Percentiles rank a stretch among this genome's conserved stretches.
These are phyloP conservation scores for Stemphylium lycopersici DNA, from an alignment of 2,329 filamentous ascomycete species.

Conservation along the genomic window DNA sequence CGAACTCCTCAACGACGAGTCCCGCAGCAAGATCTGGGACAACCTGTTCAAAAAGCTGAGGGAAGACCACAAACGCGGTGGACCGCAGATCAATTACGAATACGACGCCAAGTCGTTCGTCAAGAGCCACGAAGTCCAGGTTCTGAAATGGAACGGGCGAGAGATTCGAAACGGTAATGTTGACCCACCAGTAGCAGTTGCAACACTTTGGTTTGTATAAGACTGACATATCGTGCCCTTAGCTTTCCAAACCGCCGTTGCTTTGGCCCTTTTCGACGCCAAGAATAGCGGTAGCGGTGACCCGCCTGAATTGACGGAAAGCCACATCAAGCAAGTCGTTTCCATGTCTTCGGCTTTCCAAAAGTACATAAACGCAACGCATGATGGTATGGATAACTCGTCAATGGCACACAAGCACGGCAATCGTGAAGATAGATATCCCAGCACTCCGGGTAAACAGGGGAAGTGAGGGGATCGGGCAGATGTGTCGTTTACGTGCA, in stretches of 20 bases:
- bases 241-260: neutral
- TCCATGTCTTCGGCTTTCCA: slow-evolving; percentile 17
- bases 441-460: neutral
- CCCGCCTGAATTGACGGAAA: neutral
- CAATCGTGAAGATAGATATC: slow-evolving; percentile 7
- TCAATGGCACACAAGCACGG: slow-evolving; percentile 5
- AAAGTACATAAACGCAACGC: slow-evolving; percentile 13
- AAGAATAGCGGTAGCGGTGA: neutral
- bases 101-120: neutral
- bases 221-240: too few relatives aligned
- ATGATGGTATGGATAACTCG: slow-evolving; percentile 8
- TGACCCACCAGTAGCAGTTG: neutral
- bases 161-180: neutral
- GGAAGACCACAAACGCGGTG: neutral
- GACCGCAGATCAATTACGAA: neutral
- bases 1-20: neutral
- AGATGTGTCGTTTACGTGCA: too few relatives aligned
- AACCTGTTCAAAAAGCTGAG: neutral
- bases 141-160: neutral
- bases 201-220: neutral
- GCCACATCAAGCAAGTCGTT: slow-evolving; percentile 17
- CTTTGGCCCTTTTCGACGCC: neutral
- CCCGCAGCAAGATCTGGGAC: neutral
- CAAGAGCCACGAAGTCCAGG: neutral
- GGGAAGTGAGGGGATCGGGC: neutral